A percentile compares a stretch with the other conserved stretches of the same genome.
Evolutionary conservation across 1,139 yeast species (phyloP).

Genomic region (Tardiomyces blankii): DNA sequence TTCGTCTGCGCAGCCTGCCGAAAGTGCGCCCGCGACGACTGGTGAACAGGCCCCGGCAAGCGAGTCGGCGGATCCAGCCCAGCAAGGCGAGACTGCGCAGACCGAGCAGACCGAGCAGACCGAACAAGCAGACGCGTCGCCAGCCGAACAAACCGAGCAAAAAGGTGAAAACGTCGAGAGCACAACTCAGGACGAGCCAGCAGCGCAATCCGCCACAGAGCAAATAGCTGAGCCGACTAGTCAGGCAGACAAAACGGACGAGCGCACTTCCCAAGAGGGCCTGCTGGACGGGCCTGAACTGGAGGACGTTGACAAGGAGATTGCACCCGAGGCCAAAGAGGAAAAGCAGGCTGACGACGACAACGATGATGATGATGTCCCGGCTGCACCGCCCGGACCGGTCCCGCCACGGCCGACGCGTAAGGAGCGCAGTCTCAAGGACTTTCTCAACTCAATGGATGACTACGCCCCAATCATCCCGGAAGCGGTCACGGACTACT

Average conservation of each 20-base stretch:
- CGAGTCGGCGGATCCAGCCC: too few species aligned
- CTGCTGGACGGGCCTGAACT: constrained; percentile 1
- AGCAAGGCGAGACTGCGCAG: too few species aligned
- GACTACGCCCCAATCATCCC: constrained; percentile 96
- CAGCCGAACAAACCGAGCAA: too few species aligned
- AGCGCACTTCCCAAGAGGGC: not conserved
- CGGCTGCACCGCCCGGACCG: not conserved
- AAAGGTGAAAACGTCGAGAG: too few species aligned
- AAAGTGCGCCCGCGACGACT: too few species aligned
- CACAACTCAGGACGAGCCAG: too few species aligned
- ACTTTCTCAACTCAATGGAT: constrained; percentile 79
- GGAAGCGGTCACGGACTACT: constrained; percentile 95
- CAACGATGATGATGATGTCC: constrained; percentile 6
- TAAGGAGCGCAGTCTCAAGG: constrained; percentile 73
- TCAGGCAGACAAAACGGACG: too few species aligned
- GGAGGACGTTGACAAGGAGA: not conserved
- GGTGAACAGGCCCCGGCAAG: too few species aligned
- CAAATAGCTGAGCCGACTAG: too few species aligned
- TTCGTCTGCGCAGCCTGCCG: not conserved
- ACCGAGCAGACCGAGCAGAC: too few species aligned
- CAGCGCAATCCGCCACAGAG: too few species aligned
- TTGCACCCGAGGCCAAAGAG: constrained; percentile 1
- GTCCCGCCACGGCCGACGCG: constrained; percentile 14
- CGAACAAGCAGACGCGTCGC: too few species aligned
- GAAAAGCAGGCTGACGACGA: constrained; percentile 7